Percentiles rank a stretch among this genome's conserved stretches.
Conservation (phyloP, 2,329 filamentous ascomycete species). For the Orbilia quercus region DNA sequence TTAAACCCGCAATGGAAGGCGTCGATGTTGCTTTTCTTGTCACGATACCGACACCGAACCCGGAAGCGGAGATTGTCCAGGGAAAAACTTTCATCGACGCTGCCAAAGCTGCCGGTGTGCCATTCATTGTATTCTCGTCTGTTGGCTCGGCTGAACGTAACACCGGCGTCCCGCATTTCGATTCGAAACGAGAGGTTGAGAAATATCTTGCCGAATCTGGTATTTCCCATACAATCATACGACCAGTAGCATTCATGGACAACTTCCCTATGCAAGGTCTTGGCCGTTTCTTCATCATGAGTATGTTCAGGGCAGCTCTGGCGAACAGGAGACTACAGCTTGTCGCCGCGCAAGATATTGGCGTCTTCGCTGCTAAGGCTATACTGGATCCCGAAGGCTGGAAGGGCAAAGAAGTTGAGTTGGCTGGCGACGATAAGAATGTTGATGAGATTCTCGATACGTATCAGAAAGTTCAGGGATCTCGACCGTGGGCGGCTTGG, state of each 20-base stretch:
- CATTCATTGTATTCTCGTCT: slow-evolving; percentile 41
- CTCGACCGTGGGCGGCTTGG: slow-evolving; percentile 40
- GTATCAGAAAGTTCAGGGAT: slow-evolving; percentile 60
- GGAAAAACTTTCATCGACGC: slow-evolving; percentile 49
- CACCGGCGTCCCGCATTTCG: slow-evolving; percentile 52
- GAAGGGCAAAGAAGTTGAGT: slow-evolving; percentile 61
- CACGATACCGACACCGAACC: slow-evolving; percentile 34
- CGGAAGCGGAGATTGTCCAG: slow-evolving; percentile 33
- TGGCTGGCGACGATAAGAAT: slow-evolving; percentile 65
- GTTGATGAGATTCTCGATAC: slow-evolving; percentile 61
- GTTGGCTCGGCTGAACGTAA: slow-evolving; percentile 41
- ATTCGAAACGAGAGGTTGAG: slow-evolving; percentile 42
- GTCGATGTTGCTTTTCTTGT: slow-evolving; percentile 47
- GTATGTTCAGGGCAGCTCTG: slow-evolving; percentile 61
- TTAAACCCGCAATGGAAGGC: slow-evolving; percentile 20
- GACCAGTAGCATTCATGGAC: slow-evolving; percentile 65
- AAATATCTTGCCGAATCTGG: slow-evolving; percentile 41
- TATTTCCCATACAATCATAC: slow-evolving; percentile 63
- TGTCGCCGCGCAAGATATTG: slow-evolving; percentile 64
- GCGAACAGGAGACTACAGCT: slow-evolving; percentile 62
- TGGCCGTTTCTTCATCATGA: slow-evolving; percentile 60
- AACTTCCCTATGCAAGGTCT: slow-evolving; percentile 59
- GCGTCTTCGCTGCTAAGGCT: slow-evolving; percentile 62
- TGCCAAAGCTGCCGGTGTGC: slow-evolving; percentile 30
- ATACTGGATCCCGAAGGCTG: slow-evolving; percentile 60